Base-by-base conservation (phyloP, 495 filamentous ascomycete genomes). In the Friedmanniomyces simplex region DNA sequence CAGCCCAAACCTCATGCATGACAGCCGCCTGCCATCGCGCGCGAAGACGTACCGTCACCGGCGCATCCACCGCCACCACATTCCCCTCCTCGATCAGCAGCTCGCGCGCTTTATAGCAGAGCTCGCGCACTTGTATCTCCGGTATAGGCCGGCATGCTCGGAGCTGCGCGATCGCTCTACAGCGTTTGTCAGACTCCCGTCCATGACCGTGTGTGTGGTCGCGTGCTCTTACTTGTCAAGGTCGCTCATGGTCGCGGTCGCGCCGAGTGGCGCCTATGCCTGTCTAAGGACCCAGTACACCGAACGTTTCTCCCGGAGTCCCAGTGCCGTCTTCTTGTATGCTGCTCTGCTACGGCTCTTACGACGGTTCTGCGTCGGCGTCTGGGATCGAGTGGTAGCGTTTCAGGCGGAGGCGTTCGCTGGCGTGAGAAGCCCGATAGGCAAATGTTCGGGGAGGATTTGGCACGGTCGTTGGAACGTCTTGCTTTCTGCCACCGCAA, bases 31-130 rank as follows among this genome's bases (percentile, higher is more conserved):
- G 39, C 39, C 39, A 20, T 16, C 25, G 46, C 18, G 46, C 18
- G 13, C 20, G 25, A 14, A 16, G 12, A 58, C 73, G 16, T 77
- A 85, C 82, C 68, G 93, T 98, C 63, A 98, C 93, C 24, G 93
- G 93, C 54, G 93, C 93, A 66, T 91, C 85, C 61, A 98, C 91
- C 34, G 88, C 87, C 53, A 97, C 93, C 48, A 98, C 93, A 71
- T 98, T 98, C 57, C 88, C 91, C 74, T 98, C 93, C 74, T 98
- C 93, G 59, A 98, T 95, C 49, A 98, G 76, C 37, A 98, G 82
- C 74, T 98, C 93, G 54, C 93, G 82, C 48, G 93, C 93, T 73
- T 97, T 97, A 77, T 96, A 90, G 74, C 94, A 97, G 67, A 98
- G 79, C 70, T 97, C 90, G 64, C 93, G 85, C 50, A 98, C 94